These are phyloP conservation scores for Schwanniomyces occidentalis DNA, from an alignment of 805 yeast species.

Conservation along the genomic window DNA sequence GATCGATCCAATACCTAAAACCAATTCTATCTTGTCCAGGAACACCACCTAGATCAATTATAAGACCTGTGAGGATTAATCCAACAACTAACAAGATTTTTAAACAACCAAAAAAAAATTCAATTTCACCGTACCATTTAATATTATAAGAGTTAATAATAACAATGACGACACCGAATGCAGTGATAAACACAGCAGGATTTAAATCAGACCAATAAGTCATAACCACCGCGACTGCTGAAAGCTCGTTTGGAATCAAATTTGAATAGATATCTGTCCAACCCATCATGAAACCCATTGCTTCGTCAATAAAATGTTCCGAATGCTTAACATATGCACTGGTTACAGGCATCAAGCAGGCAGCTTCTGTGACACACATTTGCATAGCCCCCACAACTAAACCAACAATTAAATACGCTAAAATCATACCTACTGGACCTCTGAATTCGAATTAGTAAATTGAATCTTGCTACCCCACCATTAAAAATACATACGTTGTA, in stretches of 20 bases:
- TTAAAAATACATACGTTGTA: slow-evolving; percentile 31
- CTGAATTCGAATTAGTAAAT: slow-evolving; percentile 5
- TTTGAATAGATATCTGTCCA: slow-evolving; percentile 39
- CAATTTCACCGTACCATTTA: slow-evolving; percentile 22
- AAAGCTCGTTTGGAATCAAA: slow-evolving; percentile 20
- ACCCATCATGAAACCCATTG: slow-evolving; percentile 49
- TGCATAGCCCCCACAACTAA: slow-evolving; percentile 38
- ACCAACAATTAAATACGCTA: slow-evolving; percentile 52
- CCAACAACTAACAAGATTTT: slow-evolving; percentile 20
- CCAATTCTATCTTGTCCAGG: slow-evolving; percentile 21
- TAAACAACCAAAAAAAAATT: slow-evolving; percentile 19
- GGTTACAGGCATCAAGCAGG: slow-evolving; percentile 39
- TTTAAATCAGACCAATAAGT: slow-evolving; percentile 29
- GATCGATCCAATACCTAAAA: slow-evolving; percentile 23
- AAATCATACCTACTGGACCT: slow-evolving; percentile 44
- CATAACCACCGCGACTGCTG: slow-evolving; percentile 22
- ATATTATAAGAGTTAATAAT: slow-evolving; percentile 18
- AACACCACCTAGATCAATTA: slow-evolving; percentile 22
- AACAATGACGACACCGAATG: slow-evolving; percentile 25
- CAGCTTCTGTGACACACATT: slow-evolving; percentile 39
- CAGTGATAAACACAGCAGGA: slow-evolving; percentile 43
- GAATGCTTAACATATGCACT: slow-evolving; percentile 37
- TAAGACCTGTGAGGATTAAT: slow-evolving; percentile 18
- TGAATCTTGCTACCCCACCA: no score
- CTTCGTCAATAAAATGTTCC: slow-evolving; percentile 42